Percentiles rank a stretch among this genome's conserved stretches.
phyloP scores from a whole-genome alignment of 495 filamentous ascomycete genomes.

The Lophiotrema nucula region DNA sequence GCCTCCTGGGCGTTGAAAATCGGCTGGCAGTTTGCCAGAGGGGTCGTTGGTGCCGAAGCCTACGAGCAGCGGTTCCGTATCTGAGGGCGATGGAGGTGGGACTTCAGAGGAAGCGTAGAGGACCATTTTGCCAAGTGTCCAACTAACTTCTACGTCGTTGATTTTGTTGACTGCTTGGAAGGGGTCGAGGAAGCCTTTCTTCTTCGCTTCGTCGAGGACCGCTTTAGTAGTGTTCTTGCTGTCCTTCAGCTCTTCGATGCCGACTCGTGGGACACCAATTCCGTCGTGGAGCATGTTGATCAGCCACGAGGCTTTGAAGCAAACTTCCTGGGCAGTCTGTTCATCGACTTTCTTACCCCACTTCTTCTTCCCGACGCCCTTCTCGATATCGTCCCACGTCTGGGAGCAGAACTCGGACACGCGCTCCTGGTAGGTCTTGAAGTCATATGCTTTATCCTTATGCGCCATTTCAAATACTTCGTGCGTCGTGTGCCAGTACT shows the following conservation, averaged over 20 bases:
- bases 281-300: slow-evolving; percentile 95
- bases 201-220: slow-evolving; percentile 64
- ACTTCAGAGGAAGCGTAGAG: slow-evolving; percentile 91
- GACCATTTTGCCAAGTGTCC: slow-evolving; percentile 98
- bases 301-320: slow-evolving; percentile 97
- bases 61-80: slow-evolving; percentile 67
- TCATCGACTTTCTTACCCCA: slow-evolving; percentile 78
- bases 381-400: slow-evolving; percentile 73
- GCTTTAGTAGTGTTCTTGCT: slow-evolving; percentile 73
- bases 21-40: slow-evolving; percentile 60
- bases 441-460: slow-evolving; percentile 85
- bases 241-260: slow-evolving; percentile 60
- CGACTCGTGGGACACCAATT: slow-evolving; percentile 89
- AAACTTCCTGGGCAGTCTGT: slow-evolving; percentile 76
- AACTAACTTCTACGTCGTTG: slow-evolving; percentile 89
- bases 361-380: slow-evolving; percentile 59
- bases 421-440: slow-evolving; percentile 80
- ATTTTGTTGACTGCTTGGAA: slow-evolving; percentile 96
- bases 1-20: slow-evolving; percentile 84
- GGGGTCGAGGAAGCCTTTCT: slow-evolving; percentile 78
- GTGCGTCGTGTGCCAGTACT: slow-evolving; percentile 99
- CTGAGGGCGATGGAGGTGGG: slow-evolving; percentile 50
- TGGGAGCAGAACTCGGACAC: slow-evolving; percentile 83
- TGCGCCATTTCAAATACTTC: slow-evolving; percentile 82
- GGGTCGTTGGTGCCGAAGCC: slow-evolving; percentile 84